Base-by-base conservation (phyloP, 139 green algal genomes). In the Chara braunii region DNA sequence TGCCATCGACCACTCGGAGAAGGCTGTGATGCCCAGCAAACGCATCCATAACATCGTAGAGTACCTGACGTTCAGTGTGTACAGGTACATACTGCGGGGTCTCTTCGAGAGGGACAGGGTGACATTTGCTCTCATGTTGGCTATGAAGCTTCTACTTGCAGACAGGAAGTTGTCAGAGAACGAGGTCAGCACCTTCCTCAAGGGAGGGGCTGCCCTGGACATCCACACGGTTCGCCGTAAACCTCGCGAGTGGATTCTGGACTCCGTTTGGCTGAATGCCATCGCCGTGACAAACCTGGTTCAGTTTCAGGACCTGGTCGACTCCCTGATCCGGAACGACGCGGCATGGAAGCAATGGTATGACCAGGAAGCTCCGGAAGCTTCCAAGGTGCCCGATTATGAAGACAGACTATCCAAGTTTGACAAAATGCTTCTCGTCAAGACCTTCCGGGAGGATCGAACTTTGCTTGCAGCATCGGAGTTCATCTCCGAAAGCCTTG, bases 71-170 rank as follows among this genome's bases (percentile, higher is more conserved):
- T 94, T 88, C 56, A 78, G 86, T 54, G 87, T 94, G 65, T 95
- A 93, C 83, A 62, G 90, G 7, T 95, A 95, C 80, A 82, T 94
- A 43, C 84, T 92, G 85, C 80, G 88, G 53, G 90, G 90, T 42
- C 83, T 96, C 51, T 97, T 95, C 81, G 90, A 97, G 83, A 79
- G 84, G n/a, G 86, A 97, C 85, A 95, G 94, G 83, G 64, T 94
- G 40, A 85, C 90, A 63, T 97, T 96, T 69, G 84, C 87, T 28
- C 83, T 95, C 29, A 94, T 96, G 86, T 81, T 96, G 40, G 85
- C 90, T 53, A 90, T 85, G 73, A 88, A 88, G 71, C 81, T 94
- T 55, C 76, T 90, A 32, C 51, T 84, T 29, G 82, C 64, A 9
- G 84, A 83, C 6, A 81, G 80, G 63, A 86, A 60, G 55, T 40